Conservation (phyloP, 2,329 filamentous ascomycete genomes). For the Colletotrichum lupini region DNA sequence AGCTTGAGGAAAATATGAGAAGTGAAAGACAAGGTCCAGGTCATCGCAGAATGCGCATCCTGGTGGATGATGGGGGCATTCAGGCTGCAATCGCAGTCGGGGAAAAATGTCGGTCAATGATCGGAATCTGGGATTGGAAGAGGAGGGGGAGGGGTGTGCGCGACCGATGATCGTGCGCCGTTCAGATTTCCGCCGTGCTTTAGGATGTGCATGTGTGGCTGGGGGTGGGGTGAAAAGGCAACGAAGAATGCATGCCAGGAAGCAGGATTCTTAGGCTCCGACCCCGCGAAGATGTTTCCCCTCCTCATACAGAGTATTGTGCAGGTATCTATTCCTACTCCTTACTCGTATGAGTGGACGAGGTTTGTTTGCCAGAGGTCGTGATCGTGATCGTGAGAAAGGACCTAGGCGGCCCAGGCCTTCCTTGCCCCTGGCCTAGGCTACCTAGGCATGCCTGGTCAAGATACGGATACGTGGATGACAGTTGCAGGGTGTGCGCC, state of each 20-base stretch:
- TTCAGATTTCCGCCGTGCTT: background rate
- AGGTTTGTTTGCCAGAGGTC: background rate
- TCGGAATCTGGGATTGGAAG: background rate
- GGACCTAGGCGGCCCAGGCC: background rate
- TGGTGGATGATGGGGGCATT: background rate
- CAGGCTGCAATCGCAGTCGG: background rate
- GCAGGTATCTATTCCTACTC: background rate
- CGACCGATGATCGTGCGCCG: constrained; percentile 5
- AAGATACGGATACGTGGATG: background rate
- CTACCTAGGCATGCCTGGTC: background rate
- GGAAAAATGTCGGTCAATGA: constrained; percentile 20
- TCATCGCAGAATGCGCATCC: background rate
- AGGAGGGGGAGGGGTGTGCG: constrained; percentile 2
- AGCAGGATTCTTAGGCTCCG: constrained; percentile 33
- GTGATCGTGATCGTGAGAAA: background rate
- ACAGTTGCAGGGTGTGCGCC: background rate
- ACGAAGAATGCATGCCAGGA: constrained; percentile 12
- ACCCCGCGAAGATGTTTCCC: constrained; percentile 3
- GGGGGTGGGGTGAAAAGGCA: constrained; percentile 9
- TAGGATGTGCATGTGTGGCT: constrained; percentile 20
- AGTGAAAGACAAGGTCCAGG: background rate
- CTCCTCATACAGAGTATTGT: background rate
- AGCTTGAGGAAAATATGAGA: background rate
- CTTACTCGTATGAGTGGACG: background rate
- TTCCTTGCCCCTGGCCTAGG: background rate